Evolutionary conservation across 192 early-diverging fungal species (phyloP), one percentile per base, ranked within the genome.

Genomic region (Coemansia asiatica): DNA sequence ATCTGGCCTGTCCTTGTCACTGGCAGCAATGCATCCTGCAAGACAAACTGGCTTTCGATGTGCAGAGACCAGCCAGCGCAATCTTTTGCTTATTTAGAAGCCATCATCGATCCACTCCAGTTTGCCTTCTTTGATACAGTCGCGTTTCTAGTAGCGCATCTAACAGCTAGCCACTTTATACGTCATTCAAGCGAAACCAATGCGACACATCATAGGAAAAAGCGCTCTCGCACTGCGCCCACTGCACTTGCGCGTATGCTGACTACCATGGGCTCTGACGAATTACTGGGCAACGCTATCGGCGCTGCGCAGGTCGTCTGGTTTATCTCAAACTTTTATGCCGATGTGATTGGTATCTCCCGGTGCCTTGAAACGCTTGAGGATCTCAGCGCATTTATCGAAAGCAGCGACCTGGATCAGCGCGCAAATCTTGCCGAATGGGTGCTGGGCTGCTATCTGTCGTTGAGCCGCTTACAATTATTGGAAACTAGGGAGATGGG

Each of bases 261-360:
- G 28, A 35, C 64, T 12, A 29, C 35, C 16, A 64, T 76, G 8
- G 64, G 61, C 2, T 67, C 70, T 1, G 64, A 67, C 6, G 74
- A 71, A n/a, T 49, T 61, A 26, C 36, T 27, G 8, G 61, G 59
- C 10, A 64, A 64, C 12, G 33, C 74, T 16, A 53, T 70, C 19
- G 79, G 79, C n/a, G 60, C 79, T 6, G 79, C 79, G 4, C 73
- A 81, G 58, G 57, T 67, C 1, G 38, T 81, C 22, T 81, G 79
- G 79, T 82, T 69, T 35, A 36, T 69, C 8, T 51, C 48, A 5
- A 63, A 47, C 21, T 29, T 82, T 15, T 82, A 82, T 33, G 16
- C 65, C 0, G 47, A 67, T n/a, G 33, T 44, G 6, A 49, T 81
- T 12, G 64, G 66, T 15, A 13, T 26, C 3, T 46, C 48, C 26